These are phyloP conservation scores for Dalbergia cochinchinensis DNA, from an alignment of 306 rosid species.

Conservation along the genomic window DNA sequence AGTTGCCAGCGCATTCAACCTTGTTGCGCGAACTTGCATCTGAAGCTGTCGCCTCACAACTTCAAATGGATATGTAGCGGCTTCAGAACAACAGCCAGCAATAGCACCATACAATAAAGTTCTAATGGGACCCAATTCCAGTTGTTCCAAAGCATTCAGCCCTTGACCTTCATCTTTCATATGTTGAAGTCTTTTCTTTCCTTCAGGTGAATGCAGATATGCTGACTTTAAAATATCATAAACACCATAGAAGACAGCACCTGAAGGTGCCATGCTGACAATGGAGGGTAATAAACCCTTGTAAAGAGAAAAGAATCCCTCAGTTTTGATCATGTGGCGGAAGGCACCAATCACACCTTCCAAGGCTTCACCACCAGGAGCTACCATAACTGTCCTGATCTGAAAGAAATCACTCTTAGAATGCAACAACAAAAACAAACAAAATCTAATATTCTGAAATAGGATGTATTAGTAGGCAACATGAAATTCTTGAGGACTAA, in stretches of 20 bases:
- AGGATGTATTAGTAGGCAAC: constrained; percentile 9
- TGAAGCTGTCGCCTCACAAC: constrained; percentile 96
- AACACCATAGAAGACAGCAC: constrained; percentile 95
- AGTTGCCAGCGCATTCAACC: constrained; percentile 80
- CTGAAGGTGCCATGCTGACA: constrained; percentile 96
- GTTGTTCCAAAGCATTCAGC: constrained; percentile 82
- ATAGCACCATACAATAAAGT: constrained; percentile 92
- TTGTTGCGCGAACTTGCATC: constrained; percentile 80
- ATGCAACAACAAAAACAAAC: constrained; percentile 16
- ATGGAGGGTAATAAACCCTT: constrained; percentile 95
- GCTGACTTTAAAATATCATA: constrained; percentile 86
- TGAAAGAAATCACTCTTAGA: constrained; percentile 57
- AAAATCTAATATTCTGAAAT: background rate
- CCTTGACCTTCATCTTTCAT: constrained; percentile 70
- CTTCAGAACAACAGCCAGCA: constrained; percentile 97
- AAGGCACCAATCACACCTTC: constrained; percentile 92
- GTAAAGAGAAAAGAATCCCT: constrained; percentile 92
- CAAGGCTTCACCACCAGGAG: constrained; percentile 96
- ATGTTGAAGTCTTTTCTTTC: constrained; percentile 74
- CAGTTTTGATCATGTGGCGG: constrained; percentile 83
- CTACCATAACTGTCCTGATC: constrained; percentile 95
- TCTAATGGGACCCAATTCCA: constrained; percentile 87
- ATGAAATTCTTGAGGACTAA: constrained; percentile 11
- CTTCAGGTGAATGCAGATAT: constrained; percentile 88
- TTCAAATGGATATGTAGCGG: constrained; percentile 94